Percentiles rank a stretch among this genome's conserved stretches.
phyloP scores from a whole-genome alignment of 1,284 basidiomycete genomes.

The Rhodofomes roseus region DNA sequence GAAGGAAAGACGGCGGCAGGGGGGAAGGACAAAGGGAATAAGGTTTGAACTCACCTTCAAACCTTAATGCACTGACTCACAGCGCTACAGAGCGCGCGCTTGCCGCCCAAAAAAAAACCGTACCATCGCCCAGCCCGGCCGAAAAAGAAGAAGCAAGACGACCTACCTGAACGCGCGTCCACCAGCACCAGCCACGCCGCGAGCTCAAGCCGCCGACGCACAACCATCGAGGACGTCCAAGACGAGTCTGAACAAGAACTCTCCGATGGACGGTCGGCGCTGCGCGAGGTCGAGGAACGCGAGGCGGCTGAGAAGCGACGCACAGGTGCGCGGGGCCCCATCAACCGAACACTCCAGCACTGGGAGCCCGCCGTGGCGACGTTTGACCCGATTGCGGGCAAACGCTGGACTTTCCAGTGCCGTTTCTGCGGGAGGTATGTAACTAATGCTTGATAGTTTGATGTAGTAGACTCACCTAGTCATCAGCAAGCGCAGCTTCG shows the following conservation, averaged over 20 bases:
- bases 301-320: background rate
- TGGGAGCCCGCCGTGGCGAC: slow-evolving; percentile 3
- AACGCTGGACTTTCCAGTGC: slow-evolving; percentile 3
- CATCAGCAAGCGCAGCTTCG: background rate
- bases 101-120: background rate
- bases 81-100: background rate
- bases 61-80: background rate
- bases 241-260: background rate
- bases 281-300: slow-evolving; percentile 3
- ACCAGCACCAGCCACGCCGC: background rate
- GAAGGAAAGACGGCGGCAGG: too few species aligned
- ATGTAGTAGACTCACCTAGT: background rate
- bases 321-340: background rate
- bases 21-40: background rate
- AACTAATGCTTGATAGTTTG: background rate
- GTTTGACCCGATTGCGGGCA: background rate
- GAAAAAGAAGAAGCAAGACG: background rate
- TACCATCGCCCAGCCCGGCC: background rate
- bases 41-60: background rate
- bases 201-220: background rate
- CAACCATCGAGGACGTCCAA: background rate
- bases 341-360: slow-evolving; percentile 4
- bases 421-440: background rate
- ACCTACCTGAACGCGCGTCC: background rate
- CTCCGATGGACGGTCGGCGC: slow-evolving; percentile 2